Evolutionary conservation across 1,139 yeast genomes (phyloP), one percentile per base, ranked within the genome.

Genomic region (Taphrina communis): DNA sequence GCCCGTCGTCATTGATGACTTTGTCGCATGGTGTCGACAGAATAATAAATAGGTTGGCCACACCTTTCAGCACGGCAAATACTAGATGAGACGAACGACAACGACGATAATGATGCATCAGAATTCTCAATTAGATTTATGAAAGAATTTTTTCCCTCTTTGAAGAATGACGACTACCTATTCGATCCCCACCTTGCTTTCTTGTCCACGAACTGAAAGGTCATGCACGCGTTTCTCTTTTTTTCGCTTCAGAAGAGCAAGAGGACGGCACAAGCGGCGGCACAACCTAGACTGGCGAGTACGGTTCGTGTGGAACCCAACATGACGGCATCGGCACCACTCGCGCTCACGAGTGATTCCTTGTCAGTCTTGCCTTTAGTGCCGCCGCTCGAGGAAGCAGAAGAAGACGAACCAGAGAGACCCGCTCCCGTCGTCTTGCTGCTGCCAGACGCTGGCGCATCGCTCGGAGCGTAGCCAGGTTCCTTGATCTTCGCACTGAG

Each of bases 1-100:
- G 98, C 99, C 98, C 6, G 86, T 90, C 70, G 81, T 90, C 17
- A 85, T 93, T 73, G 99, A 93, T 76, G 93, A 88, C 71, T 94
- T 85, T 76, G 88, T 90, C 38, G 96, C 89, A 73, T 83, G 61
- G 50, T 55, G 67, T 55, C 48, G 53, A n/a, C 39, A 50, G 53
- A 50, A 60, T n/a, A 17, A 17, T 5, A 53, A 17, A 42, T 53
- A 25, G 31, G 4, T 25, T 25, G 31, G 4, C 31, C 31, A 4
- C 31, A 25, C 31, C 31, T 25, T 2, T 25, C 31, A 25, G 4
- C 4, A 25, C 31, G 31, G 4, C 31, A 25, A 25, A 25, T 2
- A 25, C 4, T 25, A 25, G 31, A 25, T 25, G 31, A 4, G 4
- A 25, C 31, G 31, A 25, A 25, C 31, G 31, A 25, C 31, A 4